These are phyloP conservation scores for Colletotrichum lentis DNA, from an alignment of 2,329 filamentous ascomycete species.

Conservation along the genomic window DNA sequence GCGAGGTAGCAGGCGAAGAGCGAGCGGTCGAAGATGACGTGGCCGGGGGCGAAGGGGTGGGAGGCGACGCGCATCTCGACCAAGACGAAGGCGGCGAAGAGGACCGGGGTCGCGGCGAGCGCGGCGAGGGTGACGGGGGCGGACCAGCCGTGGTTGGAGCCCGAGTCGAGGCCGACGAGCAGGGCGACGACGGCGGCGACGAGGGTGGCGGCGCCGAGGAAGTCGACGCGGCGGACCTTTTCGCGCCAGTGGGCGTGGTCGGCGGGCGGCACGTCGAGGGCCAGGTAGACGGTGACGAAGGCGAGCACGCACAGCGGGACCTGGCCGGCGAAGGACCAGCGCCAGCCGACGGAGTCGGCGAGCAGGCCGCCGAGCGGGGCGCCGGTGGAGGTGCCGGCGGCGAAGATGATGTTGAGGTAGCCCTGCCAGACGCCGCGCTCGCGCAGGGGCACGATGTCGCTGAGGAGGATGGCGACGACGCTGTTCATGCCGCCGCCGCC, in stretches of 20 bases:
- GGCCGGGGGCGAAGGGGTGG: constrained; percentile 78
- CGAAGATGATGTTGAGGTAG: constrained; percentile 75
- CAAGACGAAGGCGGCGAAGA: constrained; percentile 73
- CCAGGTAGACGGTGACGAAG: constrained; percentile 68
- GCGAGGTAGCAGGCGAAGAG: constrained; percentile 73
- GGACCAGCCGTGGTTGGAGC: constrained; percentile 75
- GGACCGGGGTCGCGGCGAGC: constrained; percentile 61
- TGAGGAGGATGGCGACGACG: constrained; percentile 73
- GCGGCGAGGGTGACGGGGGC: constrained; percentile 65
- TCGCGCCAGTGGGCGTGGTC: constrained; percentile 69
- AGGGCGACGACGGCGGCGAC: constrained; percentile 71
- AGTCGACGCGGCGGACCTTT: constrained; percentile 75
- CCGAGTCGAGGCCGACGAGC: constrained; percentile 75
- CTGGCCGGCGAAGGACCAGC: constrained; percentile 77
- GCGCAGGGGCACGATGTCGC: constrained; percentile 74
- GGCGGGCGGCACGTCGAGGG: constrained; percentile 67
- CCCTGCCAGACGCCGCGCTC: constrained; percentile 79
- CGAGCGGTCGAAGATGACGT: constrained; percentile 73
- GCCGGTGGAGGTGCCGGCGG: constrained; percentile 71
- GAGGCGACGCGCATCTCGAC: constrained; percentile 73
- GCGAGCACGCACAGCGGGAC: constrained; percentile 73
- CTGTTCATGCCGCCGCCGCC: constrained; percentile 78
- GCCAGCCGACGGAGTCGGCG: constrained; percentile 78
- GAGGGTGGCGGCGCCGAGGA: constrained; percentile 73
- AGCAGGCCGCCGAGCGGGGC: constrained; percentile 75